Base-by-base conservation (phyloP, 2,329 filamentous ascomycete species). In the Alternaria sp. region DNA sequence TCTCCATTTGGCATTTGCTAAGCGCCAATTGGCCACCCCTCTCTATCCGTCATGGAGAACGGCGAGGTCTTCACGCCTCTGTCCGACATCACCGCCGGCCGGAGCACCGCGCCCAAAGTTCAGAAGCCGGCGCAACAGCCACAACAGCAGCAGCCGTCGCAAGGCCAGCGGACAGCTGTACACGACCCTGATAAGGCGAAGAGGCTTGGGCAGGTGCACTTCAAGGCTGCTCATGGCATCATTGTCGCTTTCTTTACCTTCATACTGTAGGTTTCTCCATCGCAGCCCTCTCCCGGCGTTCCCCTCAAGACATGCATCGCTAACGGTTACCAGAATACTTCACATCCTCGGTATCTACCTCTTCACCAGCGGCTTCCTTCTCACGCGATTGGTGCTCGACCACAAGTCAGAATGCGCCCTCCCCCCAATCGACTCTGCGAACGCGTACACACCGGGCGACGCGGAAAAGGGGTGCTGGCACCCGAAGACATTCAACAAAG, bases 301-400 rank as follows among this genome's bases (percentile, higher is more conserved):
- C 12, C 40, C 13, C n/a, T 19, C 15, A 5, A 43, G 30, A 25
- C 13, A n/a, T 19, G 21, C 11, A 25, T 9, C 17, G 32, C 56
- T 74, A 45, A 74, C 53, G 50, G n/a, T 6, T n/a, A 45, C 6
- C 70, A 90, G 88, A 67, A 74, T 86, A 68, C 86, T 97, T 44
- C 96, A 99, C 78, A 84, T 87, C 49, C 83, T 91, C 36, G 95
- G 93, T 63, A 90, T 98, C 73, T 92, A 91, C 77, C 91, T 97
- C 77, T 99, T 99, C 82, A 97, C 93, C 25, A 93, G 91, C 78
- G 96, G 96, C 40, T 99, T 99, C 80, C 88, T 99, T 66, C 87
- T 99, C 68, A 97, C 95, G 59, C 89, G 96, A 62, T 86, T 96
- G 32, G 89, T 96, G 47, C 83, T 92, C 63, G 91, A 93, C 73